A percentile compares a stretch with the other conserved stretches of the same genome.
phyloP scores from a whole-genome alignment of 2,329 filamentous ascomycete species.

The Fusarium sp. region DNA sequence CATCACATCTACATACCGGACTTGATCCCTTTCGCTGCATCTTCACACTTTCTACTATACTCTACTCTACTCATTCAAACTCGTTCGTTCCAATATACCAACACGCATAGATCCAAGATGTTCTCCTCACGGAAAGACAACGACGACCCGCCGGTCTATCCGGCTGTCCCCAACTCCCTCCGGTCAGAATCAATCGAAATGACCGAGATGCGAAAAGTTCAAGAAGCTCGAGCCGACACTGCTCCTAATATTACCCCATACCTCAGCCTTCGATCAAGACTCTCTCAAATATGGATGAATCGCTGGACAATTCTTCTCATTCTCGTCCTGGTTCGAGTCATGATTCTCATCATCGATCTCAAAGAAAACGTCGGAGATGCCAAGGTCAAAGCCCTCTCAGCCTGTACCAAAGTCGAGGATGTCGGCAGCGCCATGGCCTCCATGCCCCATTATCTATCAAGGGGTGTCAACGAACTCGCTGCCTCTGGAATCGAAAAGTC shows the following conservation, averaged over 20 bases:
- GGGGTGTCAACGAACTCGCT: constrained; percentile 89
- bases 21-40: constrained; percentile 22
- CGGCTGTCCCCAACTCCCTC: constrained; percentile 57
- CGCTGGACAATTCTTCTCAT: constrained; percentile 93
- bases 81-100: constrained; percentile 44
- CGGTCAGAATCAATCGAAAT: constrained; percentile 57
- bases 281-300: constrained; percentile 98
- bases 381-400: constrained; percentile 84
- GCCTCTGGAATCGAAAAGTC: constrained; percentile 85
- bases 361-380: constrained; percentile 82
- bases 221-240: constrained; percentile 64
- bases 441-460: constrained; percentile 95
- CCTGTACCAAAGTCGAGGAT: constrained; percentile 93
- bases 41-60: constrained; percentile 2
- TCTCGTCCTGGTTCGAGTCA: constrained; percentile 84
- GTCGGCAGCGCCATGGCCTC: constrained; percentile 96
- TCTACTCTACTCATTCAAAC: constrained; percentile 20
- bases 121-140: constrained; percentile 54
- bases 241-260: constrained; percentile 87
- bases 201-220: constrained; percentile 51
- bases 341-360: constrained; percentile 82
- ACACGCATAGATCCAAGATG: constrained; percentile 55
- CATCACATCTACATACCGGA: constrained; percentile 8
- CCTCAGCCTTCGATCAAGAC: constrained; percentile 87
- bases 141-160: constrained; percentile 52